These are phyloP conservation scores for Heracleum sosnowskyi DNA, from an alignment of 129 eudicot genomes.

Conservation along the genomic window DNA sequence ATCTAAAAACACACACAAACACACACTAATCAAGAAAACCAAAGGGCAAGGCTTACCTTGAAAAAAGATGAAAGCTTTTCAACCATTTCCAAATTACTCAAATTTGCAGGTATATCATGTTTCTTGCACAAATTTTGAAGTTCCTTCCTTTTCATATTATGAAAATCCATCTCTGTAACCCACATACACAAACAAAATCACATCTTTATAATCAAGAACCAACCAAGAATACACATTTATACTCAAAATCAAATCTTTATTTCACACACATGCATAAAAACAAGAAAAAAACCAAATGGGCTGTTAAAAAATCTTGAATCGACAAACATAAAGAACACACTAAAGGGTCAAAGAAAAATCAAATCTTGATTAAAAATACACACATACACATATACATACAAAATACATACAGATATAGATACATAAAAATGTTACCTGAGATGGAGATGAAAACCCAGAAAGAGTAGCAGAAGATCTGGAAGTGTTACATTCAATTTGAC, in stretches of 20 bases:
- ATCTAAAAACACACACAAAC: neutral
- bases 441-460: slow-evolving; percentile 27
- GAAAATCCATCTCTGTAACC: slow-evolving; percentile 62
- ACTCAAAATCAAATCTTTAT: neutral
- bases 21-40: neutral
- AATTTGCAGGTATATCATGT: slow-evolving; percentile 54
- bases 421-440: slow-evolving; percentile 24
- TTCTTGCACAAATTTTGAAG: slow-evolving; percentile 70
- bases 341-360: too few relatives aligned
- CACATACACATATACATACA: neutral
- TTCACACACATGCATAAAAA: too few relatives aligned
- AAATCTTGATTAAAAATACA: too few relatives aligned
- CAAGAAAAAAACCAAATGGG: neutral
- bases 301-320: too few relatives aligned
- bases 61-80: slow-evolving; percentile 49
- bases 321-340: too few relatives aligned
- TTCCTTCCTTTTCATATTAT: slow-evolving; percentile 45
- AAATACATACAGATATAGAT: neutral
- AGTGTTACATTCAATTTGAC: neutral
- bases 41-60: slow-evolving; percentile 22
- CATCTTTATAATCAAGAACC: neutral
- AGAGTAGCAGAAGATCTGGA: neutral
- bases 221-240: neutral
- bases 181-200: neutral
- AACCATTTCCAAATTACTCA: slow-evolving; percentile 56